Conservation (phyloP, 176 grass and related monocot genomes). For the Pharus latifolius region DNA sequence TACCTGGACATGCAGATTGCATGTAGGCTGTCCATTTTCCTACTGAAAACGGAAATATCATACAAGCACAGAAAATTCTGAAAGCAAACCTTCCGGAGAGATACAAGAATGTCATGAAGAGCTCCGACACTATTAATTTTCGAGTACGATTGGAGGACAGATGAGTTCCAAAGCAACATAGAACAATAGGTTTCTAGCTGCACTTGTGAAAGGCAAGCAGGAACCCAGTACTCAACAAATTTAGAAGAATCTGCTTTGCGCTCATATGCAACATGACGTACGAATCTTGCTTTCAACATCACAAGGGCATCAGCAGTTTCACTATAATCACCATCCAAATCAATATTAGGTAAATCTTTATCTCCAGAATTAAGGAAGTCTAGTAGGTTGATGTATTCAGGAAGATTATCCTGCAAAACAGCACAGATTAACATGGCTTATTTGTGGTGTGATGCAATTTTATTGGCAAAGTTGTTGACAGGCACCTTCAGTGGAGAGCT, state of each 20-base stretch:
- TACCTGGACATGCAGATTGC: neutral
- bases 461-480: slow-evolving; percentile 1
- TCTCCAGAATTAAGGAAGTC: slow-evolving; percentile 53
- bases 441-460: slow-evolving; percentile 5
- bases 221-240: slow-evolving; percentile 79
- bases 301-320: slow-evolving; percentile 31
- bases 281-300: slow-evolving; percentile 44
- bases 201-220: slow-evolving; percentile 53
- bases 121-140: slow-evolving; percentile 38
- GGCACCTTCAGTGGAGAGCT: slow-evolving; percentile 52
- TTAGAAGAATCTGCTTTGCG: slow-evolving; percentile 43
- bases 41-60: slow-evolving; percentile 10
- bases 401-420: slow-evolving; percentile 64
- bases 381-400: slow-evolving; percentile 48
- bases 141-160: slow-evolving; percentile 45
- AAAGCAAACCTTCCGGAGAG: slow-evolving; percentile 58
- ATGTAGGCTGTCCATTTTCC: neutral
- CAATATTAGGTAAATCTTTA: neutral
- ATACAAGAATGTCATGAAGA: slow-evolving; percentile 41
- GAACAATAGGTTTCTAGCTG: slow-evolving; percentile 70
- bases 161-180: slow-evolving; percentile 43
- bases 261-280: slow-evolving; percentile 53
- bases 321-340: neutral
- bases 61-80: neutral
- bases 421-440: slow-evolving; percentile 17